Evolutionary conservation across 805 yeast species (phyloP).

Genomic region (Limtongia smithiae): DNA sequence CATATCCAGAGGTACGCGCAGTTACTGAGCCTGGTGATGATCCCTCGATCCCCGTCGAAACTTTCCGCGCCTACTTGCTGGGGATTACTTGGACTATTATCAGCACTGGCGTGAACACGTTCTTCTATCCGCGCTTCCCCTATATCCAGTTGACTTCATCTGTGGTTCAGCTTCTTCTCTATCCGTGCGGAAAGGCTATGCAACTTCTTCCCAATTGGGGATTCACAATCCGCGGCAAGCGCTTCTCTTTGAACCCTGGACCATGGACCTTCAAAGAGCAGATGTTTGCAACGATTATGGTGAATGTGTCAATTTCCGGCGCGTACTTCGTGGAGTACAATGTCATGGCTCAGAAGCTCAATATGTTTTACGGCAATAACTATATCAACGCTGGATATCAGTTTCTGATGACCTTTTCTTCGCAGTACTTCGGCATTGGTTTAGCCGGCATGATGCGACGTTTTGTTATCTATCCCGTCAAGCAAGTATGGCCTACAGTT

Average conservation of each 20-base stretch:
- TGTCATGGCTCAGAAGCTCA: slow-evolving; percentile 2
- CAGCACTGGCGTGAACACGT: slow-evolving; percentile 55
- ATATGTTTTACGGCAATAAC: slow-evolving; percentile 36
- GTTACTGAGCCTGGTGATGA: slow-evolving; percentile 50
- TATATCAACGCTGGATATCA: slow-evolving; percentile 50
- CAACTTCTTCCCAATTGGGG: slow-evolving; percentile 44
- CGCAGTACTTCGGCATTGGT: slow-evolving; percentile 63
- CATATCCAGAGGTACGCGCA: slow-evolving; percentile 61
- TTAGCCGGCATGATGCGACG: slow-evolving; percentile 63
- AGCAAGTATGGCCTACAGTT: slow-evolving; percentile 54
- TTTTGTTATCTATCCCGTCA: slow-evolving; percentile 55
- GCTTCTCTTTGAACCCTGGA: slow-evolving; percentile 53
- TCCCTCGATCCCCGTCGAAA: slow-evolving; percentile 45
- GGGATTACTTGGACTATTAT: slow-evolving; percentile 50
- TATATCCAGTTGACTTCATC: slow-evolving; percentile 44
- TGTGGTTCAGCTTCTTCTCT: slow-evolving; percentile 56
- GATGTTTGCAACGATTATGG: slow-evolving; percentile 52
- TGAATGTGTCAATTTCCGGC: slow-evolving; percentile 7
- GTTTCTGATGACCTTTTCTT: slow-evolving; percentile 48
- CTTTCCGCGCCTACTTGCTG: slow-evolving; percentile 51
- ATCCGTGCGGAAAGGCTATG: slow-evolving; percentile 53
- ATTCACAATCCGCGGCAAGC: slow-evolving; percentile 40
- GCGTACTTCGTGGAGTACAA: slow-evolving; percentile 3
- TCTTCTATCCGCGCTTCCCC: slow-evolving; percentile 57
- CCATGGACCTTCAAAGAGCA: slow-evolving; percentile 64